A percentile compares a stretch with the other conserved stretches of the same genome.
phyloP scores from a whole-genome alignment of 495 filamentous ascomycete species.

The Penicillium coprophilum region DNA sequence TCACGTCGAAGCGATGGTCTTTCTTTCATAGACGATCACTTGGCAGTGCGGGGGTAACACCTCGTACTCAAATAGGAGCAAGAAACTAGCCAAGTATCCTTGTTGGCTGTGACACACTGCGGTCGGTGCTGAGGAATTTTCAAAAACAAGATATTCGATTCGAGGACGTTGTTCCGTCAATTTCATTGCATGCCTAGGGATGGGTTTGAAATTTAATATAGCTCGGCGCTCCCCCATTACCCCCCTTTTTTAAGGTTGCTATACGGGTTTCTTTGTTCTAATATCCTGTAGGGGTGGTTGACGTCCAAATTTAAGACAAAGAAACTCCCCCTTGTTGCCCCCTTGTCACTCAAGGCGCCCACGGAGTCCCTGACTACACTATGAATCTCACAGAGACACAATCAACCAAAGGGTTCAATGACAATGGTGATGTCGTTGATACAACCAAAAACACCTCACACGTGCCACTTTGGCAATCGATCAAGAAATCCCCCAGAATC shows the following conservation, averaged over 20 bases:
- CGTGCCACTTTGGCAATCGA: constrained; percentile 21
- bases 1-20: background rate
- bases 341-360: background rate
- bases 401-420: background rate
- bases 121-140: background rate
- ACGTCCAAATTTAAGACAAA: background rate
- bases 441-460: background rate
- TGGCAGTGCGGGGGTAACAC: constrained; percentile 21
- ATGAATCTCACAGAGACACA: background rate
- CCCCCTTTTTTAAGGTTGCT: background rate
- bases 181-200: constrained; percentile 4
- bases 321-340: background rate
- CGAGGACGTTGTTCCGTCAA: background rate
- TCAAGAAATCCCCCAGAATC: constrained; percentile 26
- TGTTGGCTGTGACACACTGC: background rate
- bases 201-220: constrained; percentile 11
- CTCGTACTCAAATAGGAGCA: constrained; percentile 8
- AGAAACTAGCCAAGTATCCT: background rate
- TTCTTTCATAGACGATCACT: constrained; percentile 5
- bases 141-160: background rate
- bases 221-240: background rate
- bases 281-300: background rate
- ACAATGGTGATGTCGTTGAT: background rate
- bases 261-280: constrained; percentile 4
- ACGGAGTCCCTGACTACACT: background rate